These are phyloP conservation scores for Chenopodium suecicum DNA, from an alignment of 148 eudicot genomes.

Conservation along the genomic window DNA sequence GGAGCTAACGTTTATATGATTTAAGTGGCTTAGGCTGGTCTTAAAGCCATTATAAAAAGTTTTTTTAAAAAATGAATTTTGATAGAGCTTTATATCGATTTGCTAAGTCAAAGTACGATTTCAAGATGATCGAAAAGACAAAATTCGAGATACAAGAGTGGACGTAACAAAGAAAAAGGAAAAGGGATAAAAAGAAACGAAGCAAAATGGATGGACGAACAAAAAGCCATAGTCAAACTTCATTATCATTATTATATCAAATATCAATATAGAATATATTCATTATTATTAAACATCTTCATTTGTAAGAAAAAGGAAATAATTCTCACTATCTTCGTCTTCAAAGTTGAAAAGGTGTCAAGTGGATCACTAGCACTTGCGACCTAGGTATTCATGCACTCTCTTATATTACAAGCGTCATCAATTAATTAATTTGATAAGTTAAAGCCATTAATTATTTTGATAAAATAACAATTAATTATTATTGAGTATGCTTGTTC, in stretches of 20 bases:
- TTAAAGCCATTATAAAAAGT: too few relatives aligned
- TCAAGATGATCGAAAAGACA: constrained; percentile 5
- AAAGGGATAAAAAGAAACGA: constrained; percentile 23
- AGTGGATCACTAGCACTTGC: constrained; percentile 16
- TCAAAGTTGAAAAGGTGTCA: constrained; percentile 13
- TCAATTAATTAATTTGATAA: not conserved
- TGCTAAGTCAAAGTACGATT: not conserved
- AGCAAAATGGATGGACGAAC: constrained; percentile 31
- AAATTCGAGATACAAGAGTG: constrained; percentile 3
- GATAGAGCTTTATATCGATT: not conserved
- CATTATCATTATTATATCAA: not conserved
- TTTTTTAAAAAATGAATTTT: too few relatives aligned
- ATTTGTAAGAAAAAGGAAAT: not conserved
- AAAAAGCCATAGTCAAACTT: constrained; percentile 19
- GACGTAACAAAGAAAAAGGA: not conserved
- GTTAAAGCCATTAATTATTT: not conserved
- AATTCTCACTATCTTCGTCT: constrained; percentile 3
- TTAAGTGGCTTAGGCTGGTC: too few relatives aligned
- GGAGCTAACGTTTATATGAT: too few relatives aligned
- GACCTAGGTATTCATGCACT: constrained; percentile 5
- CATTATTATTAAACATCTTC: constrained; percentile 1
- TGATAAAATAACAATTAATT: too few relatives aligned
- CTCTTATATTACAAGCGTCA: not conserved
- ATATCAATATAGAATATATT: constrained; percentile 17
- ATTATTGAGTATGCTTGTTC: too few relatives aligned